Evolutionary conservation across 306 rosid species (phyloP).

Genomic region (Corylus americana): DNA sequence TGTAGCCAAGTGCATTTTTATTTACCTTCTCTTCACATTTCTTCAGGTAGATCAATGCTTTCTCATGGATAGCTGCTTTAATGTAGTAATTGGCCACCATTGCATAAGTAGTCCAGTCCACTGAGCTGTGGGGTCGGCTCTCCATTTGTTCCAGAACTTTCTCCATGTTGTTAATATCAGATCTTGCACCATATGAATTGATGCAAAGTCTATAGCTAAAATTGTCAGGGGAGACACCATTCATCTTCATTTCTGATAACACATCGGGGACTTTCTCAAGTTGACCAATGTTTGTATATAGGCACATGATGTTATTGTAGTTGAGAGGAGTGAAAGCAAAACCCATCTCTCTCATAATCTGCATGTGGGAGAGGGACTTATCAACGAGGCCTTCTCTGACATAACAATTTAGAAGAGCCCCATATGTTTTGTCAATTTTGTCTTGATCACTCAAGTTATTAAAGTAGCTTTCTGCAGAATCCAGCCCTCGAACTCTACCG

Average conservation of each 20-base stretch:
- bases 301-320: constrained; percentile 68
- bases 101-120: constrained; percentile 55
- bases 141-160: constrained; percentile 63
- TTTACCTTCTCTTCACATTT: constrained; percentile 60
- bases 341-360: constrained; percentile 68
- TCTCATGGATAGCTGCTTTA: constrained; percentile 50
- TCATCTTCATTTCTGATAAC: constrained; percentile 52
- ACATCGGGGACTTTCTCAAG: constrained; percentile 62
- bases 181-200: constrained; percentile 52
- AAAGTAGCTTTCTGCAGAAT: constrained; percentile 61
- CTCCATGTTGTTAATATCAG: constrained; percentile 57
- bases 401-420: constrained; percentile 75
- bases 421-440: constrained; percentile 48
- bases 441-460: constrained; percentile 43
- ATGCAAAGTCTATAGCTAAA: constrained; percentile 66
- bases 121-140: constrained; percentile 33
- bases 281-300: constrained; percentile 41
- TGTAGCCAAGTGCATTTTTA: constrained; percentile 44
- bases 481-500: constrained; percentile 61
- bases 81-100: constrained; percentile 59
- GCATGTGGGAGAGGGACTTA: constrained; percentile 60
- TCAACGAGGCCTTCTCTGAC: constrained; percentile 61
- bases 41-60: constrained; percentile 49
- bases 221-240: constrained; percentile 54
- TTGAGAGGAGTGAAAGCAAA: constrained; percentile 40